phyloP scores from a whole-genome alignment of 768 basidiomycete genomes.

The Termitomyces heimii region DNA sequence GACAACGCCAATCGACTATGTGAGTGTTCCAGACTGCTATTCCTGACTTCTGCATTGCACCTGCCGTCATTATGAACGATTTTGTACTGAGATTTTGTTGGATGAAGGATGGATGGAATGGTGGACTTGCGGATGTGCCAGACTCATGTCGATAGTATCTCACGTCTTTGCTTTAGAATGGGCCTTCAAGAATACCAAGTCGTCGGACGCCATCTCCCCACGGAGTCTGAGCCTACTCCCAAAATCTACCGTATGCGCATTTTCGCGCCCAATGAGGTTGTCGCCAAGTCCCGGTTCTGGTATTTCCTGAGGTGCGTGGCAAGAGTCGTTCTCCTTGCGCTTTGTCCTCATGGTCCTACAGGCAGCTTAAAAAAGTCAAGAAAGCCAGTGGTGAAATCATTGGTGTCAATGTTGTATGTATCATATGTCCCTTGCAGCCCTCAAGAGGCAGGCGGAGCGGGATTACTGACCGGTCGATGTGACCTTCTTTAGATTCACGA shows the following conservation, averaged over 20 bases:
- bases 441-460: constrained; percentile 85
- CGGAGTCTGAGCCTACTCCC: constrained; percentile 86
- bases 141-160: constrained; percentile 7
- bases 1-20: constrained; percentile 27
- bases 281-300: constrained; percentile 99
- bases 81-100: constrained; percentile 9
- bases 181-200: constrained; percentile 90
- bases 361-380: constrained; percentile 98
- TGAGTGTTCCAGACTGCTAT: constrained; percentile 20
- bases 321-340: background rate
- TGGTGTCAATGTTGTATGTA: constrained; percentile 94
- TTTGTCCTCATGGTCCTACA: constrained; percentile 19
- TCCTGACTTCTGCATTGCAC: background rate
- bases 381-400: constrained; percentile 99
- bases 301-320: constrained; percentile 84
- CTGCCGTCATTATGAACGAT: background rate
- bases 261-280: constrained; percentile 97
- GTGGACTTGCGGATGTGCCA: constrained; percentile 17
- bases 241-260: constrained; percentile 99
- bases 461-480: constrained; percentile 43
- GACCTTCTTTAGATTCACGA: constrained; percentile 77
- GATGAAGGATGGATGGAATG: constrained; percentile 21
- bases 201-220: constrained; percentile 95
- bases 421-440: constrained; percentile 63
- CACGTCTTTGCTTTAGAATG: constrained; percentile 43